Conservation (phyloP, 441 rosid genomes). For the Pelargonium citronellum region DNA sequence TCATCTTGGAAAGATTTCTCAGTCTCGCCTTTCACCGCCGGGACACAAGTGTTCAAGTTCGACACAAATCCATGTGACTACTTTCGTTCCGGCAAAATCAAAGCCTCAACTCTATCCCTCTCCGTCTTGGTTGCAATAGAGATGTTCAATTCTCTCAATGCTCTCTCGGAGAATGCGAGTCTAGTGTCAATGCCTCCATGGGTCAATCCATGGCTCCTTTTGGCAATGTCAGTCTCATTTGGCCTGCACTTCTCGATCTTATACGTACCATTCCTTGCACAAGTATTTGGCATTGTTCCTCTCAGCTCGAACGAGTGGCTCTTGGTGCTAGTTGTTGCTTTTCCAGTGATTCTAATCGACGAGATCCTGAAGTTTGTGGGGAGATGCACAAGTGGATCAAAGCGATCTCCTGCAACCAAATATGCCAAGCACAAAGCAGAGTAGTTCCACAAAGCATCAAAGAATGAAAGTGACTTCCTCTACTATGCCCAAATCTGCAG, state of each 20-base stretch:
- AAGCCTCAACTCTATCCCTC: slow-evolving; percentile 86
- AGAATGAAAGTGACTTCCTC: no score
- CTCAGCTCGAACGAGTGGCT: slow-evolving; percentile 85
- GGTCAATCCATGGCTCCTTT: slow-evolving; percentile 83
- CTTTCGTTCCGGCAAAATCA: slow-evolving; percentile 70
- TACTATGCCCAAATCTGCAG: no score
- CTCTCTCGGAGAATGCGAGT: slow-evolving; percentile 84
- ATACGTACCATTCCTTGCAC: slow-evolving; percentile 76
- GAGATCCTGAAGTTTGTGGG: slow-evolving; percentile 78
- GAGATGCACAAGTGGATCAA: slow-evolving; percentile 38
- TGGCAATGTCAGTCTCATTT: slow-evolving; percentile 78
- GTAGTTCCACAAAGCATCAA: neutral
- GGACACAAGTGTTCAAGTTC: slow-evolving; percentile 18
- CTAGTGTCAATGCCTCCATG: slow-evolving; percentile 83
- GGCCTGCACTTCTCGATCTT: slow-evolving; percentile 81
- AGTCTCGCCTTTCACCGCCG: slow-evolving; percentile 36
- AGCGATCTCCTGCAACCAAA: neutral
- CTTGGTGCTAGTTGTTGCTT: slow-evolving; percentile 61
- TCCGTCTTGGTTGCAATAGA: slow-evolving; percentile 88
- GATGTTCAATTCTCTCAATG: slow-evolving; percentile 95
- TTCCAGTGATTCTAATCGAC: slow-evolving; percentile 74
- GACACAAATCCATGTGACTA: slow-evolving; percentile 62
- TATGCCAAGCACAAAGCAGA: neutral
- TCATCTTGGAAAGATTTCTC: slow-evolving; percentile 39
- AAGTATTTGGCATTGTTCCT: slow-evolving; percentile 73